Evolutionary conservation across 1,284 basidiomycete species (phyloP).

Genomic region (Rhodotorula sp.): DNA sequence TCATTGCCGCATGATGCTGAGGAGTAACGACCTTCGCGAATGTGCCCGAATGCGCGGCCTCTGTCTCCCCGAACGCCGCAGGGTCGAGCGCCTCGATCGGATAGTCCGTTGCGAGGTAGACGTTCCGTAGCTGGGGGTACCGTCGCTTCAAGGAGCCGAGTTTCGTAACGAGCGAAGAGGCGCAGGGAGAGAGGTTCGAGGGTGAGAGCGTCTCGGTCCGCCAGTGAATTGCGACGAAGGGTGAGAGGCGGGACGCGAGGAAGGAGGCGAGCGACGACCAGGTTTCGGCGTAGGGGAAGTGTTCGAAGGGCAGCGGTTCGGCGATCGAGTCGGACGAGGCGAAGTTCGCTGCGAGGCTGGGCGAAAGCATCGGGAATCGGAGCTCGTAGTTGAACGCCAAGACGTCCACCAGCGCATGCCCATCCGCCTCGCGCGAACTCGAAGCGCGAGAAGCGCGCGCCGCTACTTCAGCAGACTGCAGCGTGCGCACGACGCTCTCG

Average conservation of each 20-base stretch:
- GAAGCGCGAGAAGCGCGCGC: slow-evolving; percentile 29
- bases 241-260: slow-evolving; percentile 30
- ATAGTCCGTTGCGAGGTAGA: slow-evolving; percentile 47
- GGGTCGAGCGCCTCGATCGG: slow-evolving; percentile 42
- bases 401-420: slow-evolving; percentile 38
- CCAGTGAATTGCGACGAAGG: slow-evolving; percentile 46
- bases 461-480: slow-evolving; percentile 26
- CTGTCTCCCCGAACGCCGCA: background rate
- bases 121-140: slow-evolving; percentile 39
- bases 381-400: slow-evolving; percentile 47
- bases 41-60: slow-evolving; percentile 43
- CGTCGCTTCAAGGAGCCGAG: slow-evolving; percentile 29
- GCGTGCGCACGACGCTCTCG: slow-evolving; percentile 40
- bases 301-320: slow-evolving; percentile 35
- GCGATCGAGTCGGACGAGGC: background rate
- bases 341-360: slow-evolving; percentile 21
- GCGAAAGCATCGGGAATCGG: slow-evolving; percentile 42
- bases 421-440: background rate
- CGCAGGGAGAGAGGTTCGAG: slow-evolving; percentile 41
- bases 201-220: slow-evolving; percentile 44
- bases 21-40: slow-evolving; percentile 44
- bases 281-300: slow-evolving; percentile 42
- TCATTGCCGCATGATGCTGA: slow-evolving; percentile 43
- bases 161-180: slow-evolving; percentile 37
- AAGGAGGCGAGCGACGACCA: slow-evolving; percentile 42